Conservation (phyloP, 352 stramenopile genomes). For the Pilasporangium apinafurcum region DNA sequence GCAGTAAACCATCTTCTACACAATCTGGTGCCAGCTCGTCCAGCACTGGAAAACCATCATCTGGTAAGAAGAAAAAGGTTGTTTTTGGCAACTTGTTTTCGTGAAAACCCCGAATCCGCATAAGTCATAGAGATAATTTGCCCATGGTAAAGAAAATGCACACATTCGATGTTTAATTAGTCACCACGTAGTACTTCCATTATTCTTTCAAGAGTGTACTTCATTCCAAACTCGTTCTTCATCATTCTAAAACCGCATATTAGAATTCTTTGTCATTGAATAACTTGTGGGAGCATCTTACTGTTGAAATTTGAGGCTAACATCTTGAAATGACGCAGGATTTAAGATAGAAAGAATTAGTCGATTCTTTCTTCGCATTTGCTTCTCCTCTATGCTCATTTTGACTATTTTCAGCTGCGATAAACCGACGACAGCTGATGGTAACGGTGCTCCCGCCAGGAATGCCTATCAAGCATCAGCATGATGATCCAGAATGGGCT, state of each 20-base stretch:
- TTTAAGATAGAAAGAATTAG: too few relatives aligned
- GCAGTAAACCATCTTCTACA: conserved; percentile 2
- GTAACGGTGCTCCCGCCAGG: neutral
- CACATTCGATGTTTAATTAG: conserved; percentile 1
- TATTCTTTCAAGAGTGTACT: neutral
- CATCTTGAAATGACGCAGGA: too few relatives aligned
- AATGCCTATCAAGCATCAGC: too few relatives aligned
- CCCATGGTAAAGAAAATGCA: neutral
- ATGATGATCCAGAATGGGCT: too few relatives aligned
- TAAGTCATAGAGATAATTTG: neutral
- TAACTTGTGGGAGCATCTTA: too few relatives aligned
- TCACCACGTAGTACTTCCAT: neutral
- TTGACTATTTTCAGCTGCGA: neutral
- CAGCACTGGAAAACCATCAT: conserved; percentile 15
- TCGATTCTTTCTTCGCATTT: too few relatives aligned
- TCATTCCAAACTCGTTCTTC: conserved; percentile 1
- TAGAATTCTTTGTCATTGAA: too few relatives aligned
- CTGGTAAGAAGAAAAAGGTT: conserved; percentile 74
- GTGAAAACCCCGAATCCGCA: conserved; percentile 7
- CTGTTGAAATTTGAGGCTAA: too few relatives aligned
- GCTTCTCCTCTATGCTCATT: too few relatives aligned
- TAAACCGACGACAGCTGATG: neutral
- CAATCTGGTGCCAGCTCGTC: neutral
- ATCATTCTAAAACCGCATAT: too few relatives aligned
- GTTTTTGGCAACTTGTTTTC: conserved; percentile 75